A percentile compares a stretch with the other conserved stretches of the same genome.
These are phyloP conservation scores for Aspergillus baeticus DNA, from an alignment of 495 filamentous ascomycete species.

Conservation along the genomic window DNA sequence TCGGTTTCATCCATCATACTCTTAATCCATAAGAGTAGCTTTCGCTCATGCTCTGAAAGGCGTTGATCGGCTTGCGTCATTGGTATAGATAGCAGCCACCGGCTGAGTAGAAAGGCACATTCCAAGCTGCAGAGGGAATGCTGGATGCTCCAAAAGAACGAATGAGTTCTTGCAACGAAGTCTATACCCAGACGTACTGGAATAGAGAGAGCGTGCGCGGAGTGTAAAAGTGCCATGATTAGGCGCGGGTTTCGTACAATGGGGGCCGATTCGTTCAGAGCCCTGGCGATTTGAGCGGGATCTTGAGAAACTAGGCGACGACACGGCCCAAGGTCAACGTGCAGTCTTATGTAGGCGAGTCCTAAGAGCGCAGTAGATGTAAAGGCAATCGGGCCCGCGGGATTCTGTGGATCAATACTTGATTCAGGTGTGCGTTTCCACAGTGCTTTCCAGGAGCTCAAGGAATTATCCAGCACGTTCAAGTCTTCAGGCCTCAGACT, in stretches of 20 bases:
- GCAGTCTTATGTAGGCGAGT: constrained; percentile 52
- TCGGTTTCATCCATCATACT: constrained; percentile 78
- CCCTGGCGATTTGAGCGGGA: constrained; percentile 41
- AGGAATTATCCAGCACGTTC: constrained; percentile 39
- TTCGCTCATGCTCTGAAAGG: constrained; percentile 57
- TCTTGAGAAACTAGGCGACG: constrained; percentile 49
- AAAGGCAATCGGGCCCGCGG: constrained; percentile 53
- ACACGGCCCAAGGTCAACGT: constrained; percentile 47
- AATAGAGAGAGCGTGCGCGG: constrained; percentile 53
- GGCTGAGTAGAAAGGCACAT: constrained; percentile 52
- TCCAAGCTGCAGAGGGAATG: constrained; percentile 56
- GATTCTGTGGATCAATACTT: constrained; percentile 52
- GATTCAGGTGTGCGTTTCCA: constrained; percentile 55
- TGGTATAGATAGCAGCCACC: constrained; percentile 53
- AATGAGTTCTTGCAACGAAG: constrained; percentile 52
- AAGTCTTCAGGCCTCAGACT: constrained; percentile 47
- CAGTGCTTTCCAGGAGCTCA: constrained; percentile 50
- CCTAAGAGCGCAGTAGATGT: constrained; percentile 54
- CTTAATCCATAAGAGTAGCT: constrained; percentile 64
- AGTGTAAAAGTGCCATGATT: constrained; percentile 51
- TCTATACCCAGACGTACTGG: constrained; percentile 53
- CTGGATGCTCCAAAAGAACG: constrained; percentile 56
- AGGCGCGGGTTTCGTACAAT: constrained; percentile 46
- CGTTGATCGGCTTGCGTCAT: constrained; percentile 43
- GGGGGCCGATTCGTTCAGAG: constrained; percentile 38